These are phyloP conservation scores for Flaveria ramosissima DNA, from an alignment of 129 eudicot genomes.

Conservation along the genomic window DNA sequence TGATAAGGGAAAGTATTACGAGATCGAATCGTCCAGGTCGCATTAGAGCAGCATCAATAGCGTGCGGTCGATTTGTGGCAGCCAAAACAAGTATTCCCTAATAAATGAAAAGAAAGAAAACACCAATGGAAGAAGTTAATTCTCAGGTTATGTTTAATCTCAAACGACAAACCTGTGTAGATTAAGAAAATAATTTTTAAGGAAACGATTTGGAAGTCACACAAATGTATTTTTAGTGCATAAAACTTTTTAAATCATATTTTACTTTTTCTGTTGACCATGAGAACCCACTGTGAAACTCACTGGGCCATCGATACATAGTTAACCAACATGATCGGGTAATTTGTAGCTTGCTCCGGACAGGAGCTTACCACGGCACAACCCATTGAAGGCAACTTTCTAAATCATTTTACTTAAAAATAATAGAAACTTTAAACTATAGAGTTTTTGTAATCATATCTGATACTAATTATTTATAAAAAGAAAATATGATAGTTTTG, in stretches of 20 bases:
- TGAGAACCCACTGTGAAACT: too few relatives aligned
- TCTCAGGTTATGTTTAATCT: not conserved
- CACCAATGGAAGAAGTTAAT: not conserved
- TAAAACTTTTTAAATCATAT: not conserved
- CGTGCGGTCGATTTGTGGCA: slow-evolving; percentile 91
- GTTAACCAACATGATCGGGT: too few relatives aligned
- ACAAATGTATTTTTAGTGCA: not conserved
- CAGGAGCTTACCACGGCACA: too few relatives aligned
- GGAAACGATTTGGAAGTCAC: not conserved
- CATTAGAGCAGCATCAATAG: slow-evolving; percentile 91
- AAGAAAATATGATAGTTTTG: not conserved
- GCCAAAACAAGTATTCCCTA: slow-evolving; percentile 99
- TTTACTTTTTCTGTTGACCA: too few relatives aligned
- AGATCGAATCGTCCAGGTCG: slow-evolving; percentile 98
- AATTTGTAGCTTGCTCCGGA: too few relatives aligned
- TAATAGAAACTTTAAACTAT: not conserved
- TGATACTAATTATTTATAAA: not conserved
- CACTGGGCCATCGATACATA: too few relatives aligned
- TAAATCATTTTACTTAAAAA: not conserved
- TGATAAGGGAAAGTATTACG: slow-evolving; percentile 43
- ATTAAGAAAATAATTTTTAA: not conserved
- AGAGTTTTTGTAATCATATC: not conserved
- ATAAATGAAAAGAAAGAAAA: slow-evolving; percentile 12
- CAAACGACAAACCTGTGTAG: not conserved
- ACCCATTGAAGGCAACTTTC: not conserved